Conservation (phyloP, 202 grass and related monocot species). For the Panicum virgatum region DNA sequence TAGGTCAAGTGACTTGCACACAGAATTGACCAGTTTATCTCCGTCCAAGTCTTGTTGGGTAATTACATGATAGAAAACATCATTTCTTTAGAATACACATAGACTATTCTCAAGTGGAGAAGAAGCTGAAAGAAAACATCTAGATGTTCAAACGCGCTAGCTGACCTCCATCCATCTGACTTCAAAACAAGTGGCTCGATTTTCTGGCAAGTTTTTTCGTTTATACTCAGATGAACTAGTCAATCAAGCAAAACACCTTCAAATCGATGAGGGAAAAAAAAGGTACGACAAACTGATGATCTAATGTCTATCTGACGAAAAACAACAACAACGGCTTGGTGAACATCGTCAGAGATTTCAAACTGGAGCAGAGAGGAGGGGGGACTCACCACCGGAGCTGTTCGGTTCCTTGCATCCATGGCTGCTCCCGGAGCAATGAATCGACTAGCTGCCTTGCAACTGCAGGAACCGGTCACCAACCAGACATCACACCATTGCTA, state of each 20-base stretch:
- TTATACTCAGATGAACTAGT: neutral
- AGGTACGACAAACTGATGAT: neutral
- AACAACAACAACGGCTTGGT: neutral
- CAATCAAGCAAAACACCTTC: neutral
- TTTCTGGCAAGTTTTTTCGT: neutral
- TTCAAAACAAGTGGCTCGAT: neutral
- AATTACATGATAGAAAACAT: neutral
- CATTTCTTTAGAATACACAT: neutral
- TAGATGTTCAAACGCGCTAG: neutral
- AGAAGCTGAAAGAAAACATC: neutral
- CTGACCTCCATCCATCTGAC: neutral
- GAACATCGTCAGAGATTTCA: neutral
- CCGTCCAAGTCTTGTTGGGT: neutral
- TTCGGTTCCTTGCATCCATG: slow-evolving; percentile 63
- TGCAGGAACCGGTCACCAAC: slow-evolving; percentile 8
- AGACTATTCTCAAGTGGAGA: neutral
- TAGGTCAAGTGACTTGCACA: neutral
- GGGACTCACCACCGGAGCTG: slow-evolving; percentile 69
- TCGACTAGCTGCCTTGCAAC: neutral
- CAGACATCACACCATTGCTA: slow-evolving; percentile 23
- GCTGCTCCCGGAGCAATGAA: slow-evolving; percentile 36
- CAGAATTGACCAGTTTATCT: neutral
- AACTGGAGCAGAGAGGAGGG: neutral
- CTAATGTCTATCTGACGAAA: neutral
- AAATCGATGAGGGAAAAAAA: neutral